phyloP scores from a whole-genome alignment of 164 flowering plant species.

The Berberis vulgaris region DNA sequence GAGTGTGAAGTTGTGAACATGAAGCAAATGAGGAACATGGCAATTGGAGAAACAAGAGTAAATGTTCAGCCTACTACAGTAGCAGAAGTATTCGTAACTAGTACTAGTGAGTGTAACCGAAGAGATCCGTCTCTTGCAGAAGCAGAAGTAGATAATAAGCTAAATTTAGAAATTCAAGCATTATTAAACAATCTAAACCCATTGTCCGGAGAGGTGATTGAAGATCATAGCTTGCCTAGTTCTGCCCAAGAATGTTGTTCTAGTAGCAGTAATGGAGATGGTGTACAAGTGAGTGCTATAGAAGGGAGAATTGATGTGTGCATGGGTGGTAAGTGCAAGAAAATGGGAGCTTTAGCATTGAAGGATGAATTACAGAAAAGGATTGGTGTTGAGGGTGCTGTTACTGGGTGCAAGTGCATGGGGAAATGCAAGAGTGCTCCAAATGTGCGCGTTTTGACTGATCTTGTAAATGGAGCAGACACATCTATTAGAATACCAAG shows the following conservation, averaged over 20 bases:
- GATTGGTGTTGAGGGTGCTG: constrained; percentile 40
- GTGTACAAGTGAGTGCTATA: neutral
- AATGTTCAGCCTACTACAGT: neutral
- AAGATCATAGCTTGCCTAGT: constrained; percentile 3
- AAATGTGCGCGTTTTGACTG: constrained; percentile 41
- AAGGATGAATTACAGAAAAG: constrained; percentile 41
- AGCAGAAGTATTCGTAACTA: neutral
- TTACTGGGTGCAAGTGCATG: constrained; percentile 78
- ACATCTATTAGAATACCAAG: neutral
- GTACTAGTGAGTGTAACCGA: neutral
- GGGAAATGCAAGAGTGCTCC: constrained; percentile 77
- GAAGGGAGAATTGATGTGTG: constrained; percentile 61
- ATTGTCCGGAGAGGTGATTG: neutral
- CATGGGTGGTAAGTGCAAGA: constrained; percentile 82
- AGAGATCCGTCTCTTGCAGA: neutral
- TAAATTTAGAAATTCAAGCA: neutral
- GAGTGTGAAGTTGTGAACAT: constrained; percentile 40
- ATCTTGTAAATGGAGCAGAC: neutral
- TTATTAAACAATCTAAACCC: neutral
- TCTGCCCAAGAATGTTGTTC: neutral
- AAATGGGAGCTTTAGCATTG: constrained; percentile 47
- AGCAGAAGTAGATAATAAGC: neutral
- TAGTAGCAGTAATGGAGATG: neutral
- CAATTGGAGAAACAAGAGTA: neutral
- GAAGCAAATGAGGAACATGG: constrained; percentile 18